These are phyloP conservation scores for Chytriomyces sp. DNA, from an alignment of 192 early-diverging fungal species.

Conservation along the genomic window DNA sequence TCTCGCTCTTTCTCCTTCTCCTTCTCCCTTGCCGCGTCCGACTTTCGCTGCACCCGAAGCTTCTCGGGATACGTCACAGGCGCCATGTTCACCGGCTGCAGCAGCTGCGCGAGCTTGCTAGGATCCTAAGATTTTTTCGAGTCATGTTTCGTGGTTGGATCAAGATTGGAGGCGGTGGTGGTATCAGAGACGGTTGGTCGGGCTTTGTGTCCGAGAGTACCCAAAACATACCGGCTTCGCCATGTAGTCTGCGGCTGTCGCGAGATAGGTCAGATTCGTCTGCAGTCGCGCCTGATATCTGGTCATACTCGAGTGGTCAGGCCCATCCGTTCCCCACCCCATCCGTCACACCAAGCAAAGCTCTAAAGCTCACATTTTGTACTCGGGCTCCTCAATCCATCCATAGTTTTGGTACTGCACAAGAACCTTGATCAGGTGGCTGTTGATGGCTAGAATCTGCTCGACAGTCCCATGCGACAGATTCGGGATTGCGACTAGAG, in stretches of 20 bases:
- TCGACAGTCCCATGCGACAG: slow-evolving; percentile 28
- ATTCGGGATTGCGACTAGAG: slow-evolving; percentile 18
- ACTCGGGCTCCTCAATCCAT: slow-evolving; percentile 54
- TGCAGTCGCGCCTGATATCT: slow-evolving; percentile 67
- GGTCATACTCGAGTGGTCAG: not conserved
- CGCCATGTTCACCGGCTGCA: not conserved
- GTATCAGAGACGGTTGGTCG: not conserved
- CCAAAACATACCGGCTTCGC: slow-evolving; percentile 29
- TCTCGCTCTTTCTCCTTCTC: not conserved
- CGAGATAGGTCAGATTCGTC: slow-evolving; percentile 64
- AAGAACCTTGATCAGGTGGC: slow-evolving; percentile 59
- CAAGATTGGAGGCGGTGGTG: no score
- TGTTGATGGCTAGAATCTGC: slow-evolving; percentile 65
- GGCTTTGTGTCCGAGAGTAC: not conserved
- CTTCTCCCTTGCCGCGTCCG: not conserved
- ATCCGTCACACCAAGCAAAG: no score
- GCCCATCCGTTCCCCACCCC: no score
- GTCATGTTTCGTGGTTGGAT: not conserved
- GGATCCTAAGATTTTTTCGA: not conserved
- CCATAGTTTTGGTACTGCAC: slow-evolving; percentile 66
- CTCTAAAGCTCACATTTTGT: slow-evolving; percentile 9
- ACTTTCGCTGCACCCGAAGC: not conserved
- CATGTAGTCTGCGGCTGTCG: slow-evolving; percentile 58
- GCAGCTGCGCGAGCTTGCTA: slow-evolving; percentile 5
- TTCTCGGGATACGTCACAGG: slow-evolving; percentile 22